phyloP scores from a whole-genome alignment of 1,284 basidiomycete species.

The Mycena sp. region DNA sequence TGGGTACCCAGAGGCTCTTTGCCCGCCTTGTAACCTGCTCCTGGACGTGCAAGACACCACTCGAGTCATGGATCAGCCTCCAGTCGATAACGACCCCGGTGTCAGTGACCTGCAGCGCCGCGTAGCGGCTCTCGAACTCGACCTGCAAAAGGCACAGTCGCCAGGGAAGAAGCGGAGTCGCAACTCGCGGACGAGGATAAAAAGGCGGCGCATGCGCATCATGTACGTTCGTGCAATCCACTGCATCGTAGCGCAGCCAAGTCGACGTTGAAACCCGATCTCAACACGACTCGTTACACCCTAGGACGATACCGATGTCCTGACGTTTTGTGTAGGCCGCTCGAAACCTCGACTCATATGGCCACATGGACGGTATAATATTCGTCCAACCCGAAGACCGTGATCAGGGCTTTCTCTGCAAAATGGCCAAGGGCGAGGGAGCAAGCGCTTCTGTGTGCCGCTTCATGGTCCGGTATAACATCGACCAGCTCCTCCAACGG shows the following conservation, averaged over 20 bases:
- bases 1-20: too few relatives aligned
- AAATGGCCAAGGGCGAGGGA: conserved; percentile 10
- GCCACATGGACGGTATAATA: conserved; percentile 24
- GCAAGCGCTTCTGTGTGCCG: conserved; percentile 16
- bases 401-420: conserved; percentile 22
- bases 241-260: not conserved
- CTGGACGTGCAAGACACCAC: too few relatives aligned
- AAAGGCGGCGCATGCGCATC: conserved; percentile 13
- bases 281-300: too few relatives aligned
- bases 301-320: not conserved
- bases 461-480: conserved; percentile 24
- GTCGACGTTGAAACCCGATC: too few relatives aligned
- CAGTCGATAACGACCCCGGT: too few relatives aligned
- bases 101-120: conserved; percentile 23
- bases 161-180: conserved; percentile 17
- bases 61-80: too few relatives aligned
- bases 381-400: conserved; percentile 24
- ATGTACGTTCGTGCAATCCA: conserved; percentile 1
- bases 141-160: conserved; percentile 6
- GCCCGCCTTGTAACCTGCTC: too few relatives aligned
- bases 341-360: conserved; percentile 21
- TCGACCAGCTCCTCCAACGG: conserved; percentile 28
- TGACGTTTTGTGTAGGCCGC: conserved; percentile 6
- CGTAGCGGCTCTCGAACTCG: conserved; percentile 12
- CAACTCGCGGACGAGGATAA: conserved; percentile 8